Base-by-base conservation (phyloP, 2,329 filamentous ascomycete species). In the Thermothelomyces thermophilus region DNA sequence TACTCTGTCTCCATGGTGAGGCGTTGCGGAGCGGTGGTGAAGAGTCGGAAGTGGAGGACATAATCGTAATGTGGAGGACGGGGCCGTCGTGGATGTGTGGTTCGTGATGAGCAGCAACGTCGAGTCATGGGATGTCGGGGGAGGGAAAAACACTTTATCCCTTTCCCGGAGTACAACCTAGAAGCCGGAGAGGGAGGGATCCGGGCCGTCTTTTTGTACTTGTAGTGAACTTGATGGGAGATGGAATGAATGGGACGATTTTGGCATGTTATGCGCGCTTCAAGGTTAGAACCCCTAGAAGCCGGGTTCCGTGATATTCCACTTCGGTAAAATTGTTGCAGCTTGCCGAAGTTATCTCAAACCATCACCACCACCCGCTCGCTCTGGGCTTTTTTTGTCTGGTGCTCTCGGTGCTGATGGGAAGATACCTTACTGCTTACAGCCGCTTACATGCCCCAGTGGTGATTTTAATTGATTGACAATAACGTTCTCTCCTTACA, bases 241-340 rank as follows among this genome's bases (percentile, higher is more conserved):
- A 43, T 26, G 47, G 51, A 53, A 53, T 44, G 47, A 51, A 47
- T 47, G 49, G 42, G 48, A 48, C 19, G 46, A 50, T 50, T 46
- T n/a, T 46, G 41, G 39, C 22, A 36, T 35, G 34, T 45, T 24
- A 37, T 45, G 24, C 33, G 44, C 28, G 17, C n/a, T n/a, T n/a
- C n/a, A n/a, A n/a, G n/a, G n/a, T n/a, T n/a, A n/a, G n/a, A n/a
- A n/a, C n/a, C n/a, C n/a, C n/a, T n/a, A n/a, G n/a, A n/a, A n/a
- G n/a, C n/a, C n/a, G n/a, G n/a, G n/a, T n/a, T n/a, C n/a, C n/a
- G n/a, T n/a, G n/a, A n/a, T n/a, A n/a, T n/a, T n/a, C n/a, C n/a
- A n/a, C n/a, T n/a, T n/a, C n/a, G n/a, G n/a, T n/a, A n/a, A n/a
- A n/a, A n/a, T n/a, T n/a, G n/a, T n/a, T n/a, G n/a, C n/a, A n/a